These are phyloP conservation scores for Parietichytrium sp. DNA, from an alignment of 108 stramenopile species.

Conservation along the genomic window DNA sequence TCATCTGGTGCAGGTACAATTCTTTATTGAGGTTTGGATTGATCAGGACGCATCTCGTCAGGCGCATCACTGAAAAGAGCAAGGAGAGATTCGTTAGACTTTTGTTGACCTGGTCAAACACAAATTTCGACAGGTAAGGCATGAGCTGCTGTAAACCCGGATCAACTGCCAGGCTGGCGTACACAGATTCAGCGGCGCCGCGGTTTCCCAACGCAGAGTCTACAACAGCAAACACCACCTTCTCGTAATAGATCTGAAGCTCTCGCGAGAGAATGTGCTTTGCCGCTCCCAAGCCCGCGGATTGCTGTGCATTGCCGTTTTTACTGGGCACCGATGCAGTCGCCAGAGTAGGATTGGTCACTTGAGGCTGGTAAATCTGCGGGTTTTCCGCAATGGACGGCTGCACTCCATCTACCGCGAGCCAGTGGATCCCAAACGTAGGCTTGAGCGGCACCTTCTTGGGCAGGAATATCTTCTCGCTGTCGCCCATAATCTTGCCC, in stretches of 20 bases:
- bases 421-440: conserved; percentile 30
- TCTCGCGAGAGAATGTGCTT: conserved; percentile 18
- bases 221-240: conserved; percentile 30
- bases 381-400: conserved; percentile 36
- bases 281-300: no score
- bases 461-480: conserved; percentile 15
- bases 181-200: conserved; percentile 20
- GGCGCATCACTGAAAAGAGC: conserved; percentile 33
- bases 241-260: conserved; percentile 32
- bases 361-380: conserved; percentile 1
- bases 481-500: neutral
- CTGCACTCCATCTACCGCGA: conserved; percentile 24
- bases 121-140: conserved; percentile 33
- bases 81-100: conserved; percentile 4
- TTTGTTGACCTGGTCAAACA: conserved; percentile 37
- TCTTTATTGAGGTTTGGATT: conserved; percentile 34
- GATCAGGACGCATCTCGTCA: neutral
- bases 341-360: no score
- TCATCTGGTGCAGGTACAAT: conserved; percentile 30
- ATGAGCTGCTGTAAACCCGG: conserved; percentile 33
- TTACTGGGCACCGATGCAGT: conserved; percentile 10
- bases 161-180: conserved; percentile 22
- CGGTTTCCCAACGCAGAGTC: conserved; percentile 22
- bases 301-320: neutral
- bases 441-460: conserved; percentile 34